These are phyloP conservation scores for Kurtzmaniella quercitrusa DNA, from an alignment of 1,139 yeast species.

Conservation along the genomic window DNA sequence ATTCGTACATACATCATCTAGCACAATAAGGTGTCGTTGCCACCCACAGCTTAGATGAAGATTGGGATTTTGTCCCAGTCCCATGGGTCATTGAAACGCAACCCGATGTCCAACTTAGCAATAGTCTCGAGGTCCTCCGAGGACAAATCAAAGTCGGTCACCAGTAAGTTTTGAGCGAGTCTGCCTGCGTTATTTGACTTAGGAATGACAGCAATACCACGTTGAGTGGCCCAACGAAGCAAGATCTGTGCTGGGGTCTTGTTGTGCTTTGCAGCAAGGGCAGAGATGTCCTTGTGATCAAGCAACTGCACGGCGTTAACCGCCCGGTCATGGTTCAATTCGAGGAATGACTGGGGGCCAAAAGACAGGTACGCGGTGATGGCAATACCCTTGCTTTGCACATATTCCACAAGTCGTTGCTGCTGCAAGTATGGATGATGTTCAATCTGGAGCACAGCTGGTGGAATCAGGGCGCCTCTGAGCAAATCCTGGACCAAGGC, in stretches of 20 bases:
- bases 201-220: constrained; percentile 70
- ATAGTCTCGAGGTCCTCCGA: constrained; percentile 52
- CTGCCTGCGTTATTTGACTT: constrained; percentile 65
- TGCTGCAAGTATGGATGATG: constrained; percentile 91
- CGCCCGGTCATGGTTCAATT: constrained; percentile 49
- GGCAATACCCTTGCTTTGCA: constrained; percentile 56
- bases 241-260: constrained; percentile 61
- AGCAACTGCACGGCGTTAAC: constrained; percentile 51
- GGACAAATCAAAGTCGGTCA: constrained; percentile 51
- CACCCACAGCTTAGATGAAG: constrained; percentile 26
- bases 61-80: constrained; percentile 63
- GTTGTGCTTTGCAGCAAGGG: constrained; percentile 51
- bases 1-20: too few species aligned
- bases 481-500: constrained; percentile 70
- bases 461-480: constrained; percentile 66
- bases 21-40: too few species aligned
- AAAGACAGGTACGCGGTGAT: constrained; percentile 85
- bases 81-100: constrained; percentile 87
- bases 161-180: constrained; percentile 51
- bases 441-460: constrained; percentile 84
- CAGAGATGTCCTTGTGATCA: constrained; percentile 45
- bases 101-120: constrained; percentile 53
- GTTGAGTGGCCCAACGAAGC: constrained; percentile 79
- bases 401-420: constrained; percentile 59
- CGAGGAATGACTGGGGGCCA: constrained; percentile 71